phyloP scores from a whole-genome alignment of 2,329 filamentous ascomycete species.

The Diaporthe australafricana region DNA sequence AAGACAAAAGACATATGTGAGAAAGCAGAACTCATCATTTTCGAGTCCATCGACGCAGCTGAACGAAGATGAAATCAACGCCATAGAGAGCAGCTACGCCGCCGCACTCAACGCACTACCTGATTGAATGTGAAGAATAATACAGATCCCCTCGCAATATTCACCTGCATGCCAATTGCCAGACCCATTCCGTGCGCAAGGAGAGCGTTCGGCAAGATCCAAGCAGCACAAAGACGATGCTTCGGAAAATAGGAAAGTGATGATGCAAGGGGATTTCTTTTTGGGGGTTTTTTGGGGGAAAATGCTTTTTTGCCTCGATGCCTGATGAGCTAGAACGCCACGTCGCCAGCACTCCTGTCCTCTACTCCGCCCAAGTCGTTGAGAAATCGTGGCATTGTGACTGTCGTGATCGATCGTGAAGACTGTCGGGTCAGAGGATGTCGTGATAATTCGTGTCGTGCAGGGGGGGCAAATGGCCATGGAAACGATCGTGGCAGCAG shows the following conservation, averaged over 20 bases:
- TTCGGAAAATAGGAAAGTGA: constrained; percentile 25
- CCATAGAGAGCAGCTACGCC: constrained; percentile 23
- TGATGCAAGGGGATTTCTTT: constrained; percentile 22
- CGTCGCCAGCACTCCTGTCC: constrained; percentile 17
- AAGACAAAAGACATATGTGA: not conserved
- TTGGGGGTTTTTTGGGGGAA: not conserved
- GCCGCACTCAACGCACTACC: constrained; percentile 23
- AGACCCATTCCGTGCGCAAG: not conserved
- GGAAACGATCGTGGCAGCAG: constrained; percentile 29
- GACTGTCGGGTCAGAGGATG: constrained; percentile 1
- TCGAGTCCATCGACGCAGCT: constrained; percentile 19
- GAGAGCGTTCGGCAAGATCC: not conserved
- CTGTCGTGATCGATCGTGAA: constrained; percentile 20
- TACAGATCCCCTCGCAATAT: constrained; percentile 19
- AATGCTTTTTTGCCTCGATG: not conserved
- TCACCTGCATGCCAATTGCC: constrained; percentile 13
- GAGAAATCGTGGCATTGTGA: constrained; percentile 18
- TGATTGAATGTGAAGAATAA: constrained; percentile 29
- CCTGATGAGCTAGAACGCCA: constrained; percentile 29
- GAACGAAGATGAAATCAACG: constrained; percentile 19
- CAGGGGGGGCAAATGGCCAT: constrained; percentile 14
- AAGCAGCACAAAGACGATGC: constrained; percentile 8
- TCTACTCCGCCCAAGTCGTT: constrained; percentile 16
- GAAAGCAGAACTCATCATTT: constrained; percentile 25
- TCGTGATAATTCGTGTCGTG: constrained; percentile 29